Evolutionary conservation across 257 asterid genomes (phyloP).

Genomic region (Solanum ahanhuiri): DNA sequence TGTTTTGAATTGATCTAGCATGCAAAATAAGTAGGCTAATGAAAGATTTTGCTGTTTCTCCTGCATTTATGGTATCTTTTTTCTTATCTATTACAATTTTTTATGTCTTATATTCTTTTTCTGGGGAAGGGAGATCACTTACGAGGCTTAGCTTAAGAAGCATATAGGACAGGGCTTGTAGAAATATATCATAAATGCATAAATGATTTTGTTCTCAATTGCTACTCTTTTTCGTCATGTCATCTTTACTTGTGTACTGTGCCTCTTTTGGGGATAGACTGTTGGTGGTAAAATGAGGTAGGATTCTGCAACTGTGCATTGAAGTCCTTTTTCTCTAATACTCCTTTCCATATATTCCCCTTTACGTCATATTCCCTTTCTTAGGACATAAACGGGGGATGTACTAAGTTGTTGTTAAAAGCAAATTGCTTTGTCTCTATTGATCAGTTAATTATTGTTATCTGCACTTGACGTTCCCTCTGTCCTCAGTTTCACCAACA

Average conservation of each 20-base stretch:
- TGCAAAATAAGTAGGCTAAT: background rate
- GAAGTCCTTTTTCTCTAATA: background rate
- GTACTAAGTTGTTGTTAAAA: background rate
- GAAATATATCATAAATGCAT: background rate
- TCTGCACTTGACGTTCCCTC: background rate
- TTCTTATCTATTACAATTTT: background rate
- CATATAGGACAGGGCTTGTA: background rate
- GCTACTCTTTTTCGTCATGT: background rate
- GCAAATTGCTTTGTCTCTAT: background rate
- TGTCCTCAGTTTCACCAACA: background rate
- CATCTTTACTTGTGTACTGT: background rate
- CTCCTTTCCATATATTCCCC: background rate
- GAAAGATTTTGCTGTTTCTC: background rate
- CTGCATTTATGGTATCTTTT: background rate
- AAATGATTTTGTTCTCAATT: background rate
- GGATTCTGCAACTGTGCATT: background rate
- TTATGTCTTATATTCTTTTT: background rate
- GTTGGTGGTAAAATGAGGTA: background rate
- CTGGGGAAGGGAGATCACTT: background rate
- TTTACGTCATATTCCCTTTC: background rate
- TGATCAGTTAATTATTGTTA: background rate
- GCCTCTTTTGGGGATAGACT: background rate
- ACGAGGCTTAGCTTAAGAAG: background rate
- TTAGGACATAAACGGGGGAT: background rate
- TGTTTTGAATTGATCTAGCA: background rate